Percentiles rank a stretch among this genome's conserved stretches.
Conservation (phyloP, 1,139 yeast genomes). For the Zygoascus sp. region DNA sequence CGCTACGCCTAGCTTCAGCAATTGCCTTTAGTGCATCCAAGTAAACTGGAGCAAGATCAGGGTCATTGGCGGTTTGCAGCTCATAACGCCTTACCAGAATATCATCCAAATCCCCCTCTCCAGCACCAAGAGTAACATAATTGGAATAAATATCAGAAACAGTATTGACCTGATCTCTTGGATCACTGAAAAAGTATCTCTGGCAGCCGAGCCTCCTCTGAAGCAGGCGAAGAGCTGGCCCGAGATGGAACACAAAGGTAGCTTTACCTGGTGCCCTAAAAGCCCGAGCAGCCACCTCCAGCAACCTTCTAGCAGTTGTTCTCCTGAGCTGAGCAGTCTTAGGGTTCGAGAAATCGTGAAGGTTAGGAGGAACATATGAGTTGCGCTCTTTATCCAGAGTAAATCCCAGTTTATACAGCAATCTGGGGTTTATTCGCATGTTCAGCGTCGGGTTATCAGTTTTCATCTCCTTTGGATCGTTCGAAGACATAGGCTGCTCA, state of each 20-base stretch:
- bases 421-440: slow-evolving; percentile 42
- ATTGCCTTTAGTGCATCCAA: slow-evolving; percentile 60
- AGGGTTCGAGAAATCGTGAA: slow-evolving; percentile 35
- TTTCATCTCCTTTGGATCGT: slow-evolving; percentile 25
- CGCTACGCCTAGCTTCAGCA: slow-evolving; percentile 44
- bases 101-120: slow-evolving; percentile 57
- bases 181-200: slow-evolving; percentile 7
- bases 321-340: slow-evolving; percentile 20
- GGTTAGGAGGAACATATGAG: slow-evolving; percentile 57
- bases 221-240: slow-evolving; percentile 14
- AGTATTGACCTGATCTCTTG: neutral
- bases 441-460: slow-evolving; percentile 28
- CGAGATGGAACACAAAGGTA: slow-evolving; percentile 16
- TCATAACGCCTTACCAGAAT: slow-evolving; percentile 60
- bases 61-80: slow-evolving; percentile 50
- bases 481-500: slow-evolving; percentile 27
- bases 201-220: slow-evolving; percentile 11
- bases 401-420: slow-evolving; percentile 47
- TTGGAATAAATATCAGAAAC: slow-evolving; percentile 17
- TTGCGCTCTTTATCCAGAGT: slow-evolving; percentile 39
- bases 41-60: slow-evolving; percentile 51
- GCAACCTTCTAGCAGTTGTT: slow-evolving; percentile 19
- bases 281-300: slow-evolving; percentile 23
- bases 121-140: slow-evolving; percentile 54
- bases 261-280: slow-evolving; percentile 14